These are phyloP conservation scores for Calocybe cyanea DNA, from an alignment of 768 basidiomycete genomes.

Conservation along the genomic window DNA sequence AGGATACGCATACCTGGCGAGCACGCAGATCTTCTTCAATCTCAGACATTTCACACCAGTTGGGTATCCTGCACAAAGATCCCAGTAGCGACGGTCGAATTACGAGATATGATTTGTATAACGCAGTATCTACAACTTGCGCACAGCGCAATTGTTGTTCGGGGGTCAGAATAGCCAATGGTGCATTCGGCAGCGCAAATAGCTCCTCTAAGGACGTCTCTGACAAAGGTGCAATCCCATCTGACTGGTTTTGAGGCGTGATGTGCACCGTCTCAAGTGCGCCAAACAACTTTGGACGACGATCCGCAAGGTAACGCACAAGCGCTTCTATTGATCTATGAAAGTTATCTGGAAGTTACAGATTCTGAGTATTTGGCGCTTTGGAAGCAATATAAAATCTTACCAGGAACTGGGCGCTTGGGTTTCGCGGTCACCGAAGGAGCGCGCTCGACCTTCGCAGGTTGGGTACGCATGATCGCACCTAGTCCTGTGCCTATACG, in stretches of 20 bases:
- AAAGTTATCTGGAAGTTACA: constrained; percentile 43
- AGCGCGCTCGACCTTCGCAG: constrained; percentile 59
- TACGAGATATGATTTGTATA: constrained; percentile 90
- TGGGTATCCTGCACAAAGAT: constrained; percentile 83
- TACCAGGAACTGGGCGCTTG: constrained; percentile 28
- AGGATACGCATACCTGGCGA: constrained; percentile 53
- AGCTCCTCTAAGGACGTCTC: constrained; percentile 72
- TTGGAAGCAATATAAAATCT: constrained; percentile 11
- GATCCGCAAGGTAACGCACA: constrained; percentile 82
- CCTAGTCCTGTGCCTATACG: constrained; percentile 47
- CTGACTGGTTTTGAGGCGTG: constrained; percentile 63
- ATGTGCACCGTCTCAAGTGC: constrained; percentile 70
- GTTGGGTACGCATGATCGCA: constrained; percentile 37
- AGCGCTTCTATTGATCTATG: constrained; percentile 82
- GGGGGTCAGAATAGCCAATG: constrained; percentile 68
- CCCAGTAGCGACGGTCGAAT: constrained; percentile 79
- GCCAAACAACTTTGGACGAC: constrained; percentile 79
- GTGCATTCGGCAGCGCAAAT: constrained; percentile 71
- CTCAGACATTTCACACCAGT: constrained; percentile 96
- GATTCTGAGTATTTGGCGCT: no score
- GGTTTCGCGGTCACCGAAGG: constrained; percentile 42
- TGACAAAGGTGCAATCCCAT: constrained; percentile 66
- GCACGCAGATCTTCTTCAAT: constrained; percentile 84
- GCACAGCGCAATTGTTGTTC: constrained; percentile 86
- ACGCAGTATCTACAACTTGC: constrained; percentile 91